phyloP scores from a whole-genome alignment of 805 yeast species.

The Cyberlindnera lachancei region DNA sequence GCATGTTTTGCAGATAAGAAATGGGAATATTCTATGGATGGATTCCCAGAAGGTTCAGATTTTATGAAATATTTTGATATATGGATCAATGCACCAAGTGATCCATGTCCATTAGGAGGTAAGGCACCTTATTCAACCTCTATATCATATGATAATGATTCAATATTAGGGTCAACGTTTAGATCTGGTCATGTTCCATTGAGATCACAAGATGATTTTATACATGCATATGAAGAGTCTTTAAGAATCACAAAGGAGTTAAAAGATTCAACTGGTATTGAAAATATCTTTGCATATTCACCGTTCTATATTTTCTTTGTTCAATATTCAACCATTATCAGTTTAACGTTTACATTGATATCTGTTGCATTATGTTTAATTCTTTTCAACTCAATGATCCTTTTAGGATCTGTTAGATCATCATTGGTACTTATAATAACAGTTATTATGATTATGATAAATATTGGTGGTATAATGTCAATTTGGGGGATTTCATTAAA shows the following conservation, averaged over 20 bases:
- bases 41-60: conserved; percentile 68
- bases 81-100: conserved; percentile 83
- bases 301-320: conserved; percentile 91
- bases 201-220: conserved; percentile 77
- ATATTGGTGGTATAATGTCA: conserved; percentile 77
- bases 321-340: conserved; percentile 65
- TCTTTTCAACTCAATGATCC: conserved; percentile 41
- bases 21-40: conserved; percentile 71
- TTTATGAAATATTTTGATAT: conserved; percentile 66
- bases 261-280: conserved; percentile 33
- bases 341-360: conserved; percentile 49
- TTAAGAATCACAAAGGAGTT: conserved; percentile 56
- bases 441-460: conserved; percentile 56
- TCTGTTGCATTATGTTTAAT: conserved; percentile 45
- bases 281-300: conserved; percentile 74
- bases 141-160: conserved; percentile 33
- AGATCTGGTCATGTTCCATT: conserved; percentile 75
- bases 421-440: conserved; percentile 50
- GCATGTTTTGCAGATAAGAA: conserved; percentile 58
- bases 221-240: conserved; percentile 68
- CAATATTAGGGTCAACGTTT: conserved; percentile 56
- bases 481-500: conserved; percentile 70
- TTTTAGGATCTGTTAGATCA: conserved; percentile 62
- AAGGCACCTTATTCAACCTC: conserved; percentile 80
- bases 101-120: conserved; percentile 93